Conservation (phyloP, 805 yeast genomes). For the Spathaspora hagerdaliae region DNA sequence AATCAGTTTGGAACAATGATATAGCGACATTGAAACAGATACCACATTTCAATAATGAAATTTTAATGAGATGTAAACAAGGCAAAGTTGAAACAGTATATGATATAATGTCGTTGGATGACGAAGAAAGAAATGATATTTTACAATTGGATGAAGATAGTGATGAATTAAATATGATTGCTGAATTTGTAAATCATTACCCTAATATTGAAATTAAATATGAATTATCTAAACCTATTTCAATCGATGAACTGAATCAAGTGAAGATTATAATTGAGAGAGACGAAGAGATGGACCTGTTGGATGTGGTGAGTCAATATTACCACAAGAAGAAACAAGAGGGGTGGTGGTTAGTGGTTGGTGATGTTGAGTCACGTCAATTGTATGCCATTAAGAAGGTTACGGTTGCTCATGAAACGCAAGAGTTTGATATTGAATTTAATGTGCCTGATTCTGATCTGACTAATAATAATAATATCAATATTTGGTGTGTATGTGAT, state of each 20-base stretch:
- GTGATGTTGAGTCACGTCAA: conserved; percentile 56
- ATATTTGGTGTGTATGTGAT: conserved; percentile 86
- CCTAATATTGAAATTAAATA: conserved; percentile 78
- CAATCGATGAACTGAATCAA: conserved; percentile 44
- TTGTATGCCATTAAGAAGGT: conserved; percentile 72
- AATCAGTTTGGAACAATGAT: conserved; percentile 71
- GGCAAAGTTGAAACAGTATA: conserved; percentile 65
- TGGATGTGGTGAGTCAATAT: conserved; percentile 52
- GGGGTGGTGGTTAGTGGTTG: conserved; percentile 86
- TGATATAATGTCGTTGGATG: conserved; percentile 78
- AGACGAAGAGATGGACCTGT: conserved; percentile 74
- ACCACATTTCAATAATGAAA: conserved; percentile 56
- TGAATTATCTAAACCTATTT: conserved; percentile 36
- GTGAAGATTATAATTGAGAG: conserved; percentile 51
- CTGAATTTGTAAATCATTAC: conserved; percentile 83
- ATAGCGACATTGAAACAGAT: conserved; percentile 69
- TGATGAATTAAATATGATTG: conserved; percentile 60
- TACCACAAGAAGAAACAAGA: conserved; percentile 63
- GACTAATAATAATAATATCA: conserved; percentile 45
- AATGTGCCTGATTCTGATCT: conserved; percentile 43
- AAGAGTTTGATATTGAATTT: conserved; percentile 50
- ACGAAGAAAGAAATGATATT: conserved; percentile 63
- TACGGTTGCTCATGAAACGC: conserved; percentile 47
- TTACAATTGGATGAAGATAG: conserved; percentile 42
- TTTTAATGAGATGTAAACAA: conserved; percentile 51